These are phyloP conservation scores for Coniochaeta sp. DNA, from an alignment of 2,329 filamentous ascomycete genomes.

Conservation along the genomic window DNA sequence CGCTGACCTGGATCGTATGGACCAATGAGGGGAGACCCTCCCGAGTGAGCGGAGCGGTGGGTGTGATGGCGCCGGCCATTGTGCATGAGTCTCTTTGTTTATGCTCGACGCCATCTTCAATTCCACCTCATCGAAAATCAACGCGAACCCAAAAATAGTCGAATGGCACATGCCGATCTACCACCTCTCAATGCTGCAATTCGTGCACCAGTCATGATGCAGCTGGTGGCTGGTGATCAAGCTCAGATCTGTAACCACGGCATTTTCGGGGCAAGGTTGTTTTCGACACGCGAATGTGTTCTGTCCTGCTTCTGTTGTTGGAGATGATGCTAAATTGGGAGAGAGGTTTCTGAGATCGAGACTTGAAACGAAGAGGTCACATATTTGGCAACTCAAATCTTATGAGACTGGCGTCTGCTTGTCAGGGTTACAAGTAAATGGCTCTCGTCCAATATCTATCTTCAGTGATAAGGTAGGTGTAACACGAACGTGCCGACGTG, in stretches of 20 bases:
- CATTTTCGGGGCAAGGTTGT: not conserved
- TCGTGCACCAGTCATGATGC: not conserved
- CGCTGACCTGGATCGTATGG: not conserved
- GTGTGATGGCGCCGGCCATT: not conserved
- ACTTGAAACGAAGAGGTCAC: no score
- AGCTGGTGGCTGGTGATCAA: not conserved
- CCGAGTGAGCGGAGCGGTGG: not conserved
- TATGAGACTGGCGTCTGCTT: no score
- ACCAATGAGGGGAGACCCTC: not conserved
- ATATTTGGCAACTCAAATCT: no score
- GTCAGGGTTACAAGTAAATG: no score
- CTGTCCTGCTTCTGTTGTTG: no score
- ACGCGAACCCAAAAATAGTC: not conserved
- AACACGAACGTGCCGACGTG: not conserved
- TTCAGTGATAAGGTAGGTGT: not conserved
- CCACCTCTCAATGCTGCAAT: not conserved
- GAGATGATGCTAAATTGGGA: no score
- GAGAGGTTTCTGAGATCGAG: no score
- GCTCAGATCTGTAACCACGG: not conserved
- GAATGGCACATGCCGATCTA: not conserved
- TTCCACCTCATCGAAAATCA: not conserved
- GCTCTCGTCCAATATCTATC: not conserved
- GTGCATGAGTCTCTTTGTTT: not conserved
- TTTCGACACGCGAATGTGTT: no score
- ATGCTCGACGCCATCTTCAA: not conserved